These are phyloP conservation scores for Aureobasidium zeae DNA, from an alignment of 2,329 filamentous ascomycete species.

Conservation along the genomic window DNA sequence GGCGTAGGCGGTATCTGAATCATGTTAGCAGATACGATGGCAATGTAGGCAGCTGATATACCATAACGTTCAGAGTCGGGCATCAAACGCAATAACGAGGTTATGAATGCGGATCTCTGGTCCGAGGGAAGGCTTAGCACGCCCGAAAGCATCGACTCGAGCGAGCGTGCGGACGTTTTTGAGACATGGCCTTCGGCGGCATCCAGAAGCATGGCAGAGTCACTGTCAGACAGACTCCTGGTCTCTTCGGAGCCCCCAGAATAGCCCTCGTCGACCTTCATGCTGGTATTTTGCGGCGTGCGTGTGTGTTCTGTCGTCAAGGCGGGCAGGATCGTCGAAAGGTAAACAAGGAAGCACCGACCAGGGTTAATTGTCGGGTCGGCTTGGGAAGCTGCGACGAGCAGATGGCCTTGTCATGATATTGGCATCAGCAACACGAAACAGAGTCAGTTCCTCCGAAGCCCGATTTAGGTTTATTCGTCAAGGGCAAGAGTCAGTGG, in stretches of 20 bases:
- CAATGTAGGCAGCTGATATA: conserved; percentile 16
- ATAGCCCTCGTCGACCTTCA: conserved; percentile 68
- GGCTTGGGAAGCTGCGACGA: conserved; percentile 9
- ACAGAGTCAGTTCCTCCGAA: conserved; percentile 11
- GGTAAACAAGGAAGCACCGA: conserved; percentile 11
- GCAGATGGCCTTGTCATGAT: background rate
- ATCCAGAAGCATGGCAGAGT: conserved; percentile 32
- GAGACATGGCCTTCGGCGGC: conserved; percentile 21
- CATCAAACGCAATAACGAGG: conserved; percentile 12
- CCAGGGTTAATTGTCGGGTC: conserved; percentile 7
- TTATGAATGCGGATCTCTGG: conserved; percentile 17
- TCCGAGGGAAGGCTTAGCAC: conserved; percentile 17
- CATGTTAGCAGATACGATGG: background rate
- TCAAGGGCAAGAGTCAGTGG: conserved; percentile 6
- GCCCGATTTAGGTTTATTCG: conserved; percentile 1
- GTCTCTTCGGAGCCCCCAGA: conserved; percentile 55
- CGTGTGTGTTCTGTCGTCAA: background rate
- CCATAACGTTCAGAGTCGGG: conserved; percentile 12
- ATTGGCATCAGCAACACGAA: background rate
- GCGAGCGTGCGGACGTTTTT: conserved; percentile 10
- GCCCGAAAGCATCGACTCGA: conserved; percentile 6
- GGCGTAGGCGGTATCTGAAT: conserved; percentile 68
- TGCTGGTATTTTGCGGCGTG: too few relatives aligned
- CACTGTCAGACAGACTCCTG: conserved; percentile 39
- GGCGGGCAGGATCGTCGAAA: conserved; percentile 1